Evolutionary conservation across 345 rosid species (phyloP).

Genomic region (Populus ilicifolia): DNA sequence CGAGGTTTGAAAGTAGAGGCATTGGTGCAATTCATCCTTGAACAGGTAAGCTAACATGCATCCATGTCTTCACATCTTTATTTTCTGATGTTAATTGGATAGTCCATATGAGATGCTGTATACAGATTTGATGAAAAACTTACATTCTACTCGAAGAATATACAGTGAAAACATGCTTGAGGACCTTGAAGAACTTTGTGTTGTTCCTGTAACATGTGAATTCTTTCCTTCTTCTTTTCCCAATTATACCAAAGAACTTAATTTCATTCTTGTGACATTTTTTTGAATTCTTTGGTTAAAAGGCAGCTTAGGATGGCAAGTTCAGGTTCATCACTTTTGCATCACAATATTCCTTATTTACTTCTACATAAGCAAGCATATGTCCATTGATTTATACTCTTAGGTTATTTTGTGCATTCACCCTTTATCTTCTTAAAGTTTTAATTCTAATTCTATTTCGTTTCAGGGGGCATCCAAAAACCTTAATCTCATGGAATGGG

Average conservation of each 20-base stretch:
- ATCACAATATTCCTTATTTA: neutral
- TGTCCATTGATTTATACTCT: neutral
- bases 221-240: neutral
- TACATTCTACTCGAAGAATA: neutral
- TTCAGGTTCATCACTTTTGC: neutral
- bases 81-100: neutral
- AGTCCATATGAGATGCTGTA: neutral
- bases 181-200: neutral
- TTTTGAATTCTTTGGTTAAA: neutral
- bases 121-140: neutral
- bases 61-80: neutral
- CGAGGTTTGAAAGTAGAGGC: slow-evolving; percentile 91
- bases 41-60: slow-evolving; percentile 50
- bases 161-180: neutral
- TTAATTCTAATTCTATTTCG: slow-evolving; percentile 4
- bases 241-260: neutral
- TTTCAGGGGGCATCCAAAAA: slow-evolving; percentile 89
- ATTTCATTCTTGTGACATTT: neutral
- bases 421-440: neutral
- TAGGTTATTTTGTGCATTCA: neutral
- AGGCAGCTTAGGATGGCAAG: neutral
- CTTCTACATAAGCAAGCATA: neutral
- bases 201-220: neutral
- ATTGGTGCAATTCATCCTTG: slow-evolving; percentile 83
- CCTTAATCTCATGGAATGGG: slow-evolving; percentile 97